These are phyloP conservation scores for Ensete ventricosum DNA, from an alignment of 176 grass and related monocot genomes.

Conservation along the genomic window DNA sequence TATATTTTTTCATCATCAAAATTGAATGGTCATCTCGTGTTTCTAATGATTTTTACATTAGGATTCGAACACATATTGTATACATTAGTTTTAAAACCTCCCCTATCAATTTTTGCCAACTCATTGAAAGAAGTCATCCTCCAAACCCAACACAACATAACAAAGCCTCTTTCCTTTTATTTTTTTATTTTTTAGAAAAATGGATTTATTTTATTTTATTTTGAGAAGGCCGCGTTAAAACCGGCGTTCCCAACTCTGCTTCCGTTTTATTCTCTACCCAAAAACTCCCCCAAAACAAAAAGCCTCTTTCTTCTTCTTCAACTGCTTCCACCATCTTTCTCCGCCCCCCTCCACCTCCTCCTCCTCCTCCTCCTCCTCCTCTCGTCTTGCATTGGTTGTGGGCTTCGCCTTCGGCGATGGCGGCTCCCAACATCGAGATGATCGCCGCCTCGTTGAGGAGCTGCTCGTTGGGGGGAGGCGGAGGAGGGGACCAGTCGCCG, in stretches of 20 bases:
- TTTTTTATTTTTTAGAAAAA: too few relatives aligned
- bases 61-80: too few relatives aligned
- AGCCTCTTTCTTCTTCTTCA: background rate
- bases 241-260: background rate
- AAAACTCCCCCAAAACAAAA: background rate
- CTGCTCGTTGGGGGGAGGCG: slow-evolving; percentile 37
- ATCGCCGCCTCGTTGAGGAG: background rate
- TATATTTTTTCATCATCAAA: too few relatives aligned
- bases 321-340: background rate
- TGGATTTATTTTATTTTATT: too few relatives aligned
- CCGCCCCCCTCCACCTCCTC: background rate
- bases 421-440: background rate
- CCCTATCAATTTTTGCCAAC: too few relatives aligned
- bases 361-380: background rate
- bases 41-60: too few relatives aligned
- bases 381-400: background rate
- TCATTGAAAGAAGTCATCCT: too few relatives aligned
- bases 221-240: background rate
- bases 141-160: too few relatives aligned
- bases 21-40: too few relatives aligned
- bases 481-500: background rate
- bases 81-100: too few relatives aligned
- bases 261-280: background rate
- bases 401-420: background rate
- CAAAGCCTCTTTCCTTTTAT: too few relatives aligned